These are phyloP conservation scores for Pycnococcus provasolii DNA, from an alignment of 139 green algal species.

Conservation along the genomic window DNA sequence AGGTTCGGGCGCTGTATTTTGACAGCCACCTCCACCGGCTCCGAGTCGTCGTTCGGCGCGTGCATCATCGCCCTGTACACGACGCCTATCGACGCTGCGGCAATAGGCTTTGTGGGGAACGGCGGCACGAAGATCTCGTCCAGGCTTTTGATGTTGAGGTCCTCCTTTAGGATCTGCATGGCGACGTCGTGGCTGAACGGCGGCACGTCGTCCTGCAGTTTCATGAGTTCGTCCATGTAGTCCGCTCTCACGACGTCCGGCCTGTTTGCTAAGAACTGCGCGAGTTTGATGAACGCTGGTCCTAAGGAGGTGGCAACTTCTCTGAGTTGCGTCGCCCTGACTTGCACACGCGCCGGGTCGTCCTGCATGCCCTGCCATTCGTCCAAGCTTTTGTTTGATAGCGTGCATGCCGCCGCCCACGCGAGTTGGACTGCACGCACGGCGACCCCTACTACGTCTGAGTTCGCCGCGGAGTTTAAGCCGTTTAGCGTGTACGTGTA, in stretches of 20 bases:
- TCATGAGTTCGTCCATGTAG: background rate
- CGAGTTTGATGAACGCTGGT: background rate
- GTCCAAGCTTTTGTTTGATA: too few species aligned
- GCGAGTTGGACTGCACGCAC: too few species aligned
- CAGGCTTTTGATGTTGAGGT: constrained; percentile 55
- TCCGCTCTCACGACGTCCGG: background rate
- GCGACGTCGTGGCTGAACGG: constrained; percentile 29
- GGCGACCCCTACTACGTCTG: too few species aligned
- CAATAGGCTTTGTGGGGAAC: constrained; percentile 72
- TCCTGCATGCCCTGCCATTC: too few species aligned
- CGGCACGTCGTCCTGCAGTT: constrained; percentile 21
- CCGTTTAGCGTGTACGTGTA: too few species aligned
- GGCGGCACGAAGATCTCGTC: constrained; percentile 72
- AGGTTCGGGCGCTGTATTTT: constrained; percentile 73
- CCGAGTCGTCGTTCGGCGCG: constrained; percentile 31
- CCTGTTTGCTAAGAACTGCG: background rate
- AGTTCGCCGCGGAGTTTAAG: too few species aligned
- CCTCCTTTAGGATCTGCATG: constrained; percentile 70
- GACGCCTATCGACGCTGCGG: constrained; percentile 55
- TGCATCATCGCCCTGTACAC: constrained; percentile 30
- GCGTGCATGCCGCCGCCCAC: too few species aligned
- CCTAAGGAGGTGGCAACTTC: background rate
- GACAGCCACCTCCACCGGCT: constrained; percentile 73
- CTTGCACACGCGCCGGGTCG: too few species aligned
- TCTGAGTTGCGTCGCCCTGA: too few species aligned